Base-by-base conservation (phyloP, 352 stramenopile genomes). In the Plasmopara muralis region DNA sequence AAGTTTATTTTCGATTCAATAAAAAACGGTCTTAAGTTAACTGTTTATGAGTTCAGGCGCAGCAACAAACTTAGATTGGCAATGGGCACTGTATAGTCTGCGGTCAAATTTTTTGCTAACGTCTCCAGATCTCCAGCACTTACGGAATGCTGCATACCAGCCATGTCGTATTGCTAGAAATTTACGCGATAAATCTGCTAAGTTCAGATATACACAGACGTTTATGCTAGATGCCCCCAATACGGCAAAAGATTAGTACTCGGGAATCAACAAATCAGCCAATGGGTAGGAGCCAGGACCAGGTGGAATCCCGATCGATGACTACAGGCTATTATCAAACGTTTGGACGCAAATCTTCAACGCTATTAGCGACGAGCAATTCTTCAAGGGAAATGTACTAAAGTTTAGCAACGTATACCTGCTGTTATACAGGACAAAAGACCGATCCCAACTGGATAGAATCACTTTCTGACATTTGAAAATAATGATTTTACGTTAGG, bases 221-320 rank as follows among this genome's bases (percentile, higher is more conserved):
- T 15, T 20, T 2, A 47, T 38, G 38, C 7, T 59, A 15, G 29
- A 58, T 13, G 56, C 56, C 0, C 44, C 31, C n/a, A 14, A 59
- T 0, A 64, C 45, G 4, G 50, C 56, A 5, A 53, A 57, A 15
- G 46, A 60, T 12, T 39, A 60, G 0, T 60, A 56, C 18, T 59
- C 25, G 34, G 46, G 50, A 5, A 64, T 64, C 15, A 53, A 39
- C 30, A 43, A 25, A 15, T 64, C 41, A 12, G 42, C 37, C 18
- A 56, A 47, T 20, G 50, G 52, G 7, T 56, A 57, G 14, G 50
- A 39, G 0, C 56, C 50, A 7, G 56, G 49, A 8, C 39, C 50
- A 0, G 49, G 58, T 13, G 50, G 56, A 6, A 9, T 64, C 0
- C 50, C 49, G 9, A 51, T 58, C 6, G 49, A 64, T 10, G 57